A percentile compares a stretch with the other conserved stretches of the same genome.
Conservation (phyloP, 371 early-diverging fungal species). For the Mucor racemosus region DNA sequence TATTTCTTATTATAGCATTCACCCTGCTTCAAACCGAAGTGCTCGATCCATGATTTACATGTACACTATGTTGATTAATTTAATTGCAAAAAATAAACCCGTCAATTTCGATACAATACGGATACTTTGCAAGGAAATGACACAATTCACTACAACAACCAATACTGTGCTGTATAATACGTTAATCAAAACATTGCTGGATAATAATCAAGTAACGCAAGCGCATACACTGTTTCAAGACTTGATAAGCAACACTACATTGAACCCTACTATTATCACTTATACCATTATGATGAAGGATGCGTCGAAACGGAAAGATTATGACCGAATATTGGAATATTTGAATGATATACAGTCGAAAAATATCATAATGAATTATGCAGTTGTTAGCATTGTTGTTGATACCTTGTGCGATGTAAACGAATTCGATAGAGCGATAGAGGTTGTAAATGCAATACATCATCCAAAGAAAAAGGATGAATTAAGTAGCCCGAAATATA, state of each 20-base stretch:
- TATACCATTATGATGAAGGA: conserved; percentile 28
- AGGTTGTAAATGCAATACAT: conserved; percentile 14
- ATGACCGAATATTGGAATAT: conserved; percentile 8
- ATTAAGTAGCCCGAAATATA: conserved; percentile 7
- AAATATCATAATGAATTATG: conserved; percentile 13
- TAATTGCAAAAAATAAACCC: conserved; percentile 22
- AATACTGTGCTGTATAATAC: conserved; percentile 26
- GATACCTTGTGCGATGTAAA: conserved; percentile 16
- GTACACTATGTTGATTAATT: conserved; percentile 34
- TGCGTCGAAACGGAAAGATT: conserved; percentile 21
- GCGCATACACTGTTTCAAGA: conserved; percentile 15
- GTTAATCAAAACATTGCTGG: conserved; percentile 22
- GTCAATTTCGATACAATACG: conserved; percentile 22
- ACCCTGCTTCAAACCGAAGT: background rate
- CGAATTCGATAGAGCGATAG: conserved; percentile 12
- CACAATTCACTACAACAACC: background rate
- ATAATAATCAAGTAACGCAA: background rate
- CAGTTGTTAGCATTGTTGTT: conserved; percentile 11
- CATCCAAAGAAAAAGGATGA: background rate
- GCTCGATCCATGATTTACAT: conserved; percentile 21
- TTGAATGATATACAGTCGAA: conserved; percentile 19
- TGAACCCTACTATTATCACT: conserved; percentile 18
- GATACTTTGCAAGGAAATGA: conserved; percentile 21
- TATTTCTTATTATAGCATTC: conserved; percentile 8
- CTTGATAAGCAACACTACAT: background rate